A percentile compares a stretch with the other conserved stretches of the same genome.
phyloP scores from a whole-genome alignment of 2,329 filamentous ascomycete species.

The Calycina herbarum region DNA sequence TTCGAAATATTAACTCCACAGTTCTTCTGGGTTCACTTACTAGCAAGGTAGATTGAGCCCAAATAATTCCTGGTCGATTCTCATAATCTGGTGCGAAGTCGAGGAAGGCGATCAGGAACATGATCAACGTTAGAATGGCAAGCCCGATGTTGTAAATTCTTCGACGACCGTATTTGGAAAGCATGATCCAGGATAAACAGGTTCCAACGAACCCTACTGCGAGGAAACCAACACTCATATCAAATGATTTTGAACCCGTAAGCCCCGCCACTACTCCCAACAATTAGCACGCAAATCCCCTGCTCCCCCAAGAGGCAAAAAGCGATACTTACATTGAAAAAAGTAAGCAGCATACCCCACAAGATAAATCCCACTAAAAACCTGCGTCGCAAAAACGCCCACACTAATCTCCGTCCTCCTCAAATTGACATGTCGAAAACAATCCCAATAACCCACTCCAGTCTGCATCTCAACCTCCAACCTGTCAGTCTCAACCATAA shows the following conservation, averaged over 20 bases:
- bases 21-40: neutral
- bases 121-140: conserved; percentile 49
- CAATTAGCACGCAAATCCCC: neutral
- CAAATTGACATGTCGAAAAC: conserved; percentile 53
- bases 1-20: neutral
- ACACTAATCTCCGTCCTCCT: conserved; percentile 55
- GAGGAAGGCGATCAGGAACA: conserved; percentile 47
- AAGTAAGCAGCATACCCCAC: conserved; percentile 64
- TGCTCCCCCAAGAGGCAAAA: neutral
- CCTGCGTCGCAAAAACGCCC: conserved; percentile 58
- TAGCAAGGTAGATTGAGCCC: conserved; percentile 22
- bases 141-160: conserved; percentile 63
- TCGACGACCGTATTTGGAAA: conserved; percentile 60
- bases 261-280: conserved; percentile 55
- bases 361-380: conserved; percentile 62
- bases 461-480: conserved; percentile 48
- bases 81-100: conserved; percentile 40
- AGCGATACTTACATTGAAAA: conserved; percentile 42
- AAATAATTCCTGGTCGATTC: conserved; percentile 23
- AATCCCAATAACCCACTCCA: conserved; percentile 49
- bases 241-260: conserved; percentile 53
- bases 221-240: conserved; percentile 62
- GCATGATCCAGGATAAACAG: conserved; percentile 59
- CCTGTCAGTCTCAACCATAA: conserved; percentile 56
- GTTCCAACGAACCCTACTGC: conserved; percentile 60